Evolutionary conservation across 2,329 filamentous ascomycete species (phyloP).

Genomic region (Bimuria novae-zelandiae): DNA sequence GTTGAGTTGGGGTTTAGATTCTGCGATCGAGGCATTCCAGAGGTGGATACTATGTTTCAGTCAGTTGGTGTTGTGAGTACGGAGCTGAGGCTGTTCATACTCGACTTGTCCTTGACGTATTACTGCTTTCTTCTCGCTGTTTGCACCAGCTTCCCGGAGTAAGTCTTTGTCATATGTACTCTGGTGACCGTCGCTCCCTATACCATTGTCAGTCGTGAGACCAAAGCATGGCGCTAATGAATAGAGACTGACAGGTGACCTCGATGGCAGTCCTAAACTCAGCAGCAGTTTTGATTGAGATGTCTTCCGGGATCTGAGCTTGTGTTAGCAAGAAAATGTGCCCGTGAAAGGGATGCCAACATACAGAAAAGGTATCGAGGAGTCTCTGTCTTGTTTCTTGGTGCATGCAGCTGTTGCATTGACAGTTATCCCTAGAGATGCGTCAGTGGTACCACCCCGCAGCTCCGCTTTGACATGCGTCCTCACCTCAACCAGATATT

Average conservation of each 20-base stretch:
- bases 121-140: constrained; percentile 48
- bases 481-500: constrained; percentile 43
- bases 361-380: constrained; percentile 69
- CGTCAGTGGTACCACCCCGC: not conserved
- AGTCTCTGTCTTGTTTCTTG: constrained; percentile 71
- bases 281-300: constrained; percentile 23
- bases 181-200: constrained; percentile 65
- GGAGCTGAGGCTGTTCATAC: constrained; percentile 20
- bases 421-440: constrained; percentile 68
- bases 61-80: constrained; percentile 17
- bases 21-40: constrained; percentile 53
- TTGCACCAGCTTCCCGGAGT: constrained; percentile 48
- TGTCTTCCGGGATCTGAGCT: constrained; percentile 33
- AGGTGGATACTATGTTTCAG: constrained; percentile 35
- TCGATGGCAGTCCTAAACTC: constrained; percentile 15
- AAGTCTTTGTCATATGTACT: constrained; percentile 71
- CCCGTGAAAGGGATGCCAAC: constrained; percentile 3
- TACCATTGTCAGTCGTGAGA: not conserved
- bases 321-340: constrained; percentile 4
- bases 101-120: constrained; percentile 31
- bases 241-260: constrained; percentile 29
- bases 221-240: not conserved
- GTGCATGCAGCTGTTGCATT: constrained; percentile 69
- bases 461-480: not conserved
- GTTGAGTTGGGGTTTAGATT: constrained; percentile 5